phyloP scores from a whole-genome alignment of 1,284 basidiomycete genomes.

The Ceratobasidium theobromae region DNA sequence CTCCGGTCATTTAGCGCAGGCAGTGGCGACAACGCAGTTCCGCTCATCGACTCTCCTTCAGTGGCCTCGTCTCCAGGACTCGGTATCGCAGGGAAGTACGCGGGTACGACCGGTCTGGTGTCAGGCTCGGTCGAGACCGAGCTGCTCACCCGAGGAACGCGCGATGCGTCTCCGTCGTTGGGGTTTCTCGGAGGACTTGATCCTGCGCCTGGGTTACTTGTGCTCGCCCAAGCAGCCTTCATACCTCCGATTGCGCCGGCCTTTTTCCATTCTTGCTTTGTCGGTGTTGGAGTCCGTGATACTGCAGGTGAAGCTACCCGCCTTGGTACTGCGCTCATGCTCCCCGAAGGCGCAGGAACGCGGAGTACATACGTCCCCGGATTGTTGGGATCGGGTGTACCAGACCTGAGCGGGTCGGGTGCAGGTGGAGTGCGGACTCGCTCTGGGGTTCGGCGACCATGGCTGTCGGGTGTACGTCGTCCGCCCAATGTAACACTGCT shows the following conservation, averaged over 20 bases:
- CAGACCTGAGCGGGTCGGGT: constrained; percentile 7
- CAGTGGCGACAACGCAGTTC: not conserved
- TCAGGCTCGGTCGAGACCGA: not conserved
- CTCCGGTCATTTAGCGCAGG: not conserved
- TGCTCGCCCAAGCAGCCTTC: not conserved
- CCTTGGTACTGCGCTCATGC: constrained; percentile 12
- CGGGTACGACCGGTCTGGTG: not conserved
- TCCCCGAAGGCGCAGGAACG: constrained; percentile 17
- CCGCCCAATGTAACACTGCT: not conserved
- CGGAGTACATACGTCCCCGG: constrained; percentile 19
- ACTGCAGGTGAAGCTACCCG: not conserved
- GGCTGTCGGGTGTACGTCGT: not conserved
- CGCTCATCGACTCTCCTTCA: not conserved
- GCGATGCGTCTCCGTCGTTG: constrained; percentile 9
- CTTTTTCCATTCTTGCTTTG: constrained; percentile 20
- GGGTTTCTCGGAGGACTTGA: too few species aligned
- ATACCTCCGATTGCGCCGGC: not conserved
- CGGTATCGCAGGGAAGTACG: constrained; percentile 14
- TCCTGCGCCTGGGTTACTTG: too few species aligned
- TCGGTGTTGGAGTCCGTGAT: constrained; percentile 12
- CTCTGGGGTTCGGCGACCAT: not conserved
- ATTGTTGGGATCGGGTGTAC: constrained; percentile 23
- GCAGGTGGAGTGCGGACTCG: not conserved
- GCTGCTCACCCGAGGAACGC: not conserved
- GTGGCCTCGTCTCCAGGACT: not conserved